These are phyloP conservation scores for Plantago elongata DNA, from an alignment of 257 asterid genomes.

Conservation along the genomic window DNA sequence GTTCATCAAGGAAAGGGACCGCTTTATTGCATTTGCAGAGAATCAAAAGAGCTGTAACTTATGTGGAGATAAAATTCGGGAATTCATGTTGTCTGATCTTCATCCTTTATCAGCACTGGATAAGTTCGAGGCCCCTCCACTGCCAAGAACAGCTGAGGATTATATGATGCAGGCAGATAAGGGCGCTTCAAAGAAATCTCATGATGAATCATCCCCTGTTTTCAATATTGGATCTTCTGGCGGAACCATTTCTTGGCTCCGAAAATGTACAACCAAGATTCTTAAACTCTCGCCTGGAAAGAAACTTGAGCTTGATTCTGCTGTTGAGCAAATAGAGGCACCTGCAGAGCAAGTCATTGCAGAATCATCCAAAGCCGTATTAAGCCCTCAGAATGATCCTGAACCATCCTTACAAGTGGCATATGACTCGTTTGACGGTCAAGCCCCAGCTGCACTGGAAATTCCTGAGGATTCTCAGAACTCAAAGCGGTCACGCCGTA, in stretches of 20 bases:
- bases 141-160: conserved; percentile 57
- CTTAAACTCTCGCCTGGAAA: conserved; percentile 75
- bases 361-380: conserved; percentile 29
- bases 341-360: conserved; percentile 19
- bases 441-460: conserved; percentile 29
- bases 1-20: conserved; percentile 76
- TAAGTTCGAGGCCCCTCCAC: conserved; percentile 50
- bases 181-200: conserved; percentile 35
- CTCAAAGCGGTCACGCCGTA: conserved; percentile 31
- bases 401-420: conserved; percentile 40
- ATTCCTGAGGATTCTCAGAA: conserved; percentile 40
- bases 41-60: conserved; percentile 58
- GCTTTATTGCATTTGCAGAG: conserved; percentile 64
- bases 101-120: conserved; percentile 45
- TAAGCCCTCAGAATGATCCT: conserved; percentile 36
- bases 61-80: conserved; percentile 68
- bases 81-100: conserved; percentile 72
- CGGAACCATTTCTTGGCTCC: conserved; percentile 83
- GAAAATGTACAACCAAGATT: conserved; percentile 78
- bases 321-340: conserved; percentile 31
- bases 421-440: conserved; percentile 52
- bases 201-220: conserved; percentile 41
- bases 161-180: conserved; percentile 50
- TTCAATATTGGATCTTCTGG: conserved; percentile 52
- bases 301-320: conserved; percentile 45